Evolutionary conservation across 768 basidiomycete species (phyloP).

Genomic region (Plicaturopsis crispa): DNA sequence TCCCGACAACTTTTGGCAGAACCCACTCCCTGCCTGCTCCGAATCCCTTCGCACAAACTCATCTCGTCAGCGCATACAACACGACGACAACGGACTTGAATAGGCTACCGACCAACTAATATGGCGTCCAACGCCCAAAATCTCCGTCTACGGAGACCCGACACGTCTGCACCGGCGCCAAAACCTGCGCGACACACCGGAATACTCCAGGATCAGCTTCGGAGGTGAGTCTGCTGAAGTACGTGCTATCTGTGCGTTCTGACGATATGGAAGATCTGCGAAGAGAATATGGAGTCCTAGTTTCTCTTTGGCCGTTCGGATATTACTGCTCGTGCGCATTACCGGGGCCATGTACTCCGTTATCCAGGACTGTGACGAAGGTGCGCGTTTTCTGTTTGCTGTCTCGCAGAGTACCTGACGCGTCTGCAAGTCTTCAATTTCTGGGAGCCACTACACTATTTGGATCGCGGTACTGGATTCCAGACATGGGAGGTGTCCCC

Average conservation of each 20-base stretch:
- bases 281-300: constrained; percentile 81
- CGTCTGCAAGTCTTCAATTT: constrained; percentile 82
- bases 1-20: too few relatives aligned
- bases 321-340: constrained; percentile 75
- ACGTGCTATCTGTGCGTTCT: constrained; percentile 5
- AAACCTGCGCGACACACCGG: constrained; percentile 47
- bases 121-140: constrained; percentile 42
- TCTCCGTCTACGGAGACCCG: constrained; percentile 43
- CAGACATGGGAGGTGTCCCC: constrained; percentile 99
- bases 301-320: constrained; percentile 76
- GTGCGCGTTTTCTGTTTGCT: constrained; percentile 27
- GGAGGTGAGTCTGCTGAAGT: constrained; percentile 40
- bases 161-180: constrained; percentile 15
- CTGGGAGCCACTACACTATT: constrained; percentile 96
- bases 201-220: constrained; percentile 74
- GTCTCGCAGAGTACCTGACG: constrained; percentile 1
- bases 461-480: constrained; percentile 80
- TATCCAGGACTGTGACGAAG: constrained; percentile 96
- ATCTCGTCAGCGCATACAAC: too few relatives aligned
- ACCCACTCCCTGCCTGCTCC: too few relatives aligned
- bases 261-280: constrained; percentile 39
- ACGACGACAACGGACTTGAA: too few relatives aligned
- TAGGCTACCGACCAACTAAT: too few relatives aligned
- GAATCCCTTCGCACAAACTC: too few relatives aligned
- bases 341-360: constrained; percentile 91